phyloP scores from a whole-genome alignment of 495 filamentous ascomycete genomes.

The Tirmania nivea region DNA sequence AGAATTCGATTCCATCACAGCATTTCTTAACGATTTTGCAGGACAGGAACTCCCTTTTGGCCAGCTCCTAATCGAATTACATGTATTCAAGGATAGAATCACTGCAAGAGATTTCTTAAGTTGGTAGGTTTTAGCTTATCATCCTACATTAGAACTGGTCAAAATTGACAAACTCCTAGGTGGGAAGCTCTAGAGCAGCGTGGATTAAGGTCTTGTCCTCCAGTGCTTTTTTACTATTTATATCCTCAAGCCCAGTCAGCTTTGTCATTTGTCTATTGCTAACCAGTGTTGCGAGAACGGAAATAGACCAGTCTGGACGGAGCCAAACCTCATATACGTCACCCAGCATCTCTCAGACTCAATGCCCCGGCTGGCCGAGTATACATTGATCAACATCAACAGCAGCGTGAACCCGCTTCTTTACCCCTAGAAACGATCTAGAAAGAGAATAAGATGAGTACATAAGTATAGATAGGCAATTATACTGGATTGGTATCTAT shows the following conservation, averaged over 20 bases:
- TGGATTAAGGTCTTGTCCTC: not conserved
- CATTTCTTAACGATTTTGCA: slow-evolving; percentile 9
- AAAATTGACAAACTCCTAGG: not conserved
- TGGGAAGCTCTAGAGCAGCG: not conserved
- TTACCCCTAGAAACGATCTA: no score
- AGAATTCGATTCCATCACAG: slow-evolving; percentile 16
- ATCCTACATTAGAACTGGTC: not conserved
- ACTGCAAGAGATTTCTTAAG: slow-evolving; percentile 7
- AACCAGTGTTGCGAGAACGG: slow-evolving; percentile 11
- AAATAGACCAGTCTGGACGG: slow-evolving; percentile 14
- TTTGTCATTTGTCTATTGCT: not conserved
- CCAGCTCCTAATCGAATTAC: slow-evolving; percentile 19
- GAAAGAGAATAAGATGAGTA: no score
- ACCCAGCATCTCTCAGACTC: slow-evolving; percentile 3
- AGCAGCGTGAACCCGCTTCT: slow-evolving; percentile 10
- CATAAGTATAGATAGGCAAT: not conserved
- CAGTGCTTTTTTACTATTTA: not conserved
- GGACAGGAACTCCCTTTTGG: slow-evolving; percentile 13
- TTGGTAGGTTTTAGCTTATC: slow-evolving; percentile 4
- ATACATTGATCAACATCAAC: slow-evolving; percentile 14
- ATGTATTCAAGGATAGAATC: slow-evolving; percentile 9
- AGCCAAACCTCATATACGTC: slow-evolving; percentile 13
- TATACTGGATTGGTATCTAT: no score
- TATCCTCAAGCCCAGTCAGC: no score
- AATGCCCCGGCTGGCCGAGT: slow-evolving; percentile 9